These are phyloP conservation scores for Stagonosporopsis cucurbitacearum DNA, from an alignment of 2,329 filamentous ascomycete species.

Conservation along the genomic window DNA sequence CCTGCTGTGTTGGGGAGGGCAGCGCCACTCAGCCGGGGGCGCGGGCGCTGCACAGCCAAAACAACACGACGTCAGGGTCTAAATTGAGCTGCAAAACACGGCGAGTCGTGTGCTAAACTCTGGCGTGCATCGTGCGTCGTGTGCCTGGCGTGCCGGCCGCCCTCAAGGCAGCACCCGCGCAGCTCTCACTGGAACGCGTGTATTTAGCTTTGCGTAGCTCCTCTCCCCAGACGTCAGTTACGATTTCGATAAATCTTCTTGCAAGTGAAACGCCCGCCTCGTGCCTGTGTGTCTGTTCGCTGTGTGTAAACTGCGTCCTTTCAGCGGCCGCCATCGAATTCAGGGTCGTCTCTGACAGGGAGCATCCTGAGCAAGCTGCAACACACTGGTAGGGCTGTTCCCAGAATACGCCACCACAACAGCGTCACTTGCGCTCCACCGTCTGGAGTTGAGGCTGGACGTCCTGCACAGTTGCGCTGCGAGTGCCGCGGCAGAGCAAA, in stretches of 20 bases:
- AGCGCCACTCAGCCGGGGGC: not conserved
- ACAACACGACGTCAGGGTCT: slow-evolving; percentile 12
- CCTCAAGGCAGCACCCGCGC: slow-evolving; percentile 12
- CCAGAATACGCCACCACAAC: slow-evolving; percentile 15
- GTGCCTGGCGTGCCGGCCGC: slow-evolving; percentile 10
- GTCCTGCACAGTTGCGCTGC: not conserved
- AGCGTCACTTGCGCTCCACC: slow-evolving; percentile 19
- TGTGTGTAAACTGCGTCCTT: too few species aligned
- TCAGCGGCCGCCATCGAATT: slow-evolving; percentile 6
- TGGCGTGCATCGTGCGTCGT: slow-evolving; percentile 4
- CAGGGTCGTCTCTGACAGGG: slow-evolving; percentile 18
- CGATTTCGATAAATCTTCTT: slow-evolving; percentile 17
- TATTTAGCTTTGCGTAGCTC: slow-evolving; percentile 18
- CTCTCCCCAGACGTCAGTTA: slow-evolving; percentile 6
- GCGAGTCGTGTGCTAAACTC: slow-evolving; percentile 14
- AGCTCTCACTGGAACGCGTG: not conserved
- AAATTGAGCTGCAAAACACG: slow-evolving; percentile 8
- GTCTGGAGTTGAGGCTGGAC: not conserved
- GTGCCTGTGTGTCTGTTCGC: slow-evolving; percentile 17
- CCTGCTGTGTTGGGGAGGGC: not conserved
- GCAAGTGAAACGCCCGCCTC: slow-evolving; percentile 23
- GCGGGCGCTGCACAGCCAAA: slow-evolving; percentile 2
- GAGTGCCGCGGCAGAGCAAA: not conserved
- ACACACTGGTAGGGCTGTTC: slow-evolving; percentile 6
- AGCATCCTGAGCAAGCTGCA: slow-evolving; percentile 15